Percentiles rank a stretch among this genome's conserved stretches.
Evolutionary conservation across 148 eudicot species (phyloP).

Genomic region (Polygonum maritimum): DNA sequence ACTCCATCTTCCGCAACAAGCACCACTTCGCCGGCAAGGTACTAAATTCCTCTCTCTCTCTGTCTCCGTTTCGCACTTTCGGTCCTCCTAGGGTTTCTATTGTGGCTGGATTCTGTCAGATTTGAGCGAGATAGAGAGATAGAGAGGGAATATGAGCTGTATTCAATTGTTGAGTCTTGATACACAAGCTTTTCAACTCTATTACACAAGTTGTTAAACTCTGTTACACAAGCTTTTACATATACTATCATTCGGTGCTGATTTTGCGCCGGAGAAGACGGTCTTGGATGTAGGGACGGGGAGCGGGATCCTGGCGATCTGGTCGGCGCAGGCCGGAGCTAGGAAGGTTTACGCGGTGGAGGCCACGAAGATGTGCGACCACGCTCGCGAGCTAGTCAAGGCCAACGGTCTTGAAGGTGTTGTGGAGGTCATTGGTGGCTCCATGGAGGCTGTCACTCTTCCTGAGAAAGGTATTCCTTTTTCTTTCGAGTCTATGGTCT

Average conservation of each 20-base stretch:
- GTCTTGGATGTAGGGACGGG: conserved; percentile 99
- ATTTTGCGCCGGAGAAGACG: conserved; percentile 37
- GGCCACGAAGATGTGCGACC: conserved; percentile 95
- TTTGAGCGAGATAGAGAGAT: no score
- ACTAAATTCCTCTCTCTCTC: neutral
- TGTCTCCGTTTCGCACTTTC: neutral
- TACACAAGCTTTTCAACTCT: no score
- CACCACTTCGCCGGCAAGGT: conserved; percentile 80
- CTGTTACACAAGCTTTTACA: no score
- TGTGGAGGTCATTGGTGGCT: conserved; percentile 92
- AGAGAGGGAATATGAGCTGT: no score
- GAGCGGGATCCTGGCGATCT: conserved; percentile 94
- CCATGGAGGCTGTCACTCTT: conserved; percentile 72
- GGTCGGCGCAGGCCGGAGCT: conserved; percentile 99
- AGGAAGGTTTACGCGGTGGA: conserved; percentile 96
- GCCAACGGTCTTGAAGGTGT: conserved; percentile 65
- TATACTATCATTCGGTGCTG: no score
- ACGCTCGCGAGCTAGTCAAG: conserved; percentile 79
- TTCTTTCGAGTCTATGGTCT: neutral
- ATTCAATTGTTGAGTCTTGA: no score
- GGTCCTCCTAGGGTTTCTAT: neutral
- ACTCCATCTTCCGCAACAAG: conserved; percentile 64
- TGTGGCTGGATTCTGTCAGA: neutral
- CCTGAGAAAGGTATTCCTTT: conserved; percentile 73
- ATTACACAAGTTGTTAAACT: no score